A percentile compares a stretch with the other conserved stretches of the same genome.
Conservation (phyloP, 108 stramenopile genomes). For the Cyclotella atomus region DNA sequence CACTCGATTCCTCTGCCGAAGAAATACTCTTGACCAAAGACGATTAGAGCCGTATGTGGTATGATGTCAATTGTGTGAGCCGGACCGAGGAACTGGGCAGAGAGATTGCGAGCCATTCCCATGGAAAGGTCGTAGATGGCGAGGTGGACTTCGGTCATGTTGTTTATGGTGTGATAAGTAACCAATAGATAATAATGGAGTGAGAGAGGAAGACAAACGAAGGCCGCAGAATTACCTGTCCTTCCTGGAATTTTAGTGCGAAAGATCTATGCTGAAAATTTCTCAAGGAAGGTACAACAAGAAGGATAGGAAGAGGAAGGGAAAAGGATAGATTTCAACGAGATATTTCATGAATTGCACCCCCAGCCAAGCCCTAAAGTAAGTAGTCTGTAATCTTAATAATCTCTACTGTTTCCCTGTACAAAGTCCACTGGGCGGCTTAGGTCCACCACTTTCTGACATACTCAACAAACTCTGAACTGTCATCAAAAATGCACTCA, state of each 20-base stretch:
- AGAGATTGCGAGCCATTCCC: conserved; percentile 72
- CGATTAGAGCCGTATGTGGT: conserved; percentile 74
- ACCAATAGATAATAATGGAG: neutral
- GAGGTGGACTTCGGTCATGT: conserved; percentile 57
- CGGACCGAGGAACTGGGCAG: conserved; percentile 74
- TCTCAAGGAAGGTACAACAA: too few species aligned
- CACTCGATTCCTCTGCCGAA: conserved; percentile 76
- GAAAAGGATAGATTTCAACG: too few species aligned
- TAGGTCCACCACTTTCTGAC: conserved; percentile 37
- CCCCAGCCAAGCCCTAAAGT: too few species aligned
- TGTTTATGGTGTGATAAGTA: neutral
- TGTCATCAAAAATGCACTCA: conserved; percentile 87
- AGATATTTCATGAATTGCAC: too few species aligned
- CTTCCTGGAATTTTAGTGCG: too few species aligned
- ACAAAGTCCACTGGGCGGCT: conserved; percentile 28
- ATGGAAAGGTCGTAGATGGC: conserved; percentile 78
- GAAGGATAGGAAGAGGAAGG: too few species aligned
- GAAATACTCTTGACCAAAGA: conserved; percentile 75
- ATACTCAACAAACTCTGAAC: conserved; percentile 59
- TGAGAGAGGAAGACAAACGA: neutral
- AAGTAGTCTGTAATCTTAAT: too few species aligned
- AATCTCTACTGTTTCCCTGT: conserved; percentile 44
- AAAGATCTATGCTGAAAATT: too few species aligned
- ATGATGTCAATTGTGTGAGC: conserved; percentile 72
- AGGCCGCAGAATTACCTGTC: too few species aligned